Base-by-base conservation (phyloP, 139 green algal species). In the Edaphochlamys debaryana region DNA sequence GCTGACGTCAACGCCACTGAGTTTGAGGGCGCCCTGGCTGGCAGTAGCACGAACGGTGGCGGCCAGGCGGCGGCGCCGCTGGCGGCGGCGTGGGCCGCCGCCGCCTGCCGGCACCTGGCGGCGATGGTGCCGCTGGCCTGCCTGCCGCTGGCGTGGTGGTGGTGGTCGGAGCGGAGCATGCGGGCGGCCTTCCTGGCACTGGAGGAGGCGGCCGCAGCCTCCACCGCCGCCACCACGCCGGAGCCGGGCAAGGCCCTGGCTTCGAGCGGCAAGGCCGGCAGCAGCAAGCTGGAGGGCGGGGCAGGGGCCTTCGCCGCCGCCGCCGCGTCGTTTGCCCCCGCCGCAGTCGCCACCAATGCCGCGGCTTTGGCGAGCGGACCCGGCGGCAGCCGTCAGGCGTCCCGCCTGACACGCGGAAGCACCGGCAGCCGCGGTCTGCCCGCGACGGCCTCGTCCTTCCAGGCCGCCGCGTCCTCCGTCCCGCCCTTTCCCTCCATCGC, bases 101-200 rank as follows among this genome's bases (percentile, higher is more conserved):
- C n/a, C 37, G 40, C 56, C 6, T 30, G 23, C 37, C 56, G 60
- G 8, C 56, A 80, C 74, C 74, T 80, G 74, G 58, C 58, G 27
- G 40, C 41, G 56, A 29, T 70, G 56, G 30, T 80, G 74, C 74
- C 74, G 56, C 58, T 69, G 60, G 63, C 74, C 17, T 19, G 32
- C 4, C 9, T 60, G 74, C 74, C 74, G 0, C 48, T 80, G 4
- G 6, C 32, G 13, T 69, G 42, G 13, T 80, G 74, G 74, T 69
- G 74, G 74, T 80, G 74, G 74, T 41, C 27, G 27, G 74, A 80
- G 74, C 74, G 58, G 34, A 6, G 22, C 7, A 38, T 60, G 58
- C 56, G 54, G 50, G 50, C 23, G 2, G 23, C 50, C 2, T 58
- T 58, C 50, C 50, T 58, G 50, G 5, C 50, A 17, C 50, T 19